Conservation (phyloP, 2,329 filamentous ascomycete species). For the Plenodomus tracheiphilus region DNA sequence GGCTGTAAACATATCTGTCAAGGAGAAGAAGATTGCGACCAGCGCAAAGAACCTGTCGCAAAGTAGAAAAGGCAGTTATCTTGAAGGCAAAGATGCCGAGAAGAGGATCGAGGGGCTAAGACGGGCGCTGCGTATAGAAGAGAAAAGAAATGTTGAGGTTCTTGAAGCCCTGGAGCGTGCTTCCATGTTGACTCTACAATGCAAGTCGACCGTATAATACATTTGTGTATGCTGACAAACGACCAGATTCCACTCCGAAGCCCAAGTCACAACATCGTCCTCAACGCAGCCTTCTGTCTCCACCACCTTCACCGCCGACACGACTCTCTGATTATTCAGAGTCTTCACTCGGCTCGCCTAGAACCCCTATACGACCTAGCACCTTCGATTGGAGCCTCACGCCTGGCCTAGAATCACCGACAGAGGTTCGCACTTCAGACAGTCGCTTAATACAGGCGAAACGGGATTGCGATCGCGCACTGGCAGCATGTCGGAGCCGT, state of each 20-base stretch:
- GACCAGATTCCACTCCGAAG: conserved; percentile 31
- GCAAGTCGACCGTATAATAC: conserved; percentile 17
- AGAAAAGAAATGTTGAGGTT: conserved; percentile 43
- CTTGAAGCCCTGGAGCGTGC: conserved; percentile 42
- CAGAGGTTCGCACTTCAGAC: conserved; percentile 37
- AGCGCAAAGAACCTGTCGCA: conserved; percentile 37
- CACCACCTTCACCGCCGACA: conserved; percentile 39
- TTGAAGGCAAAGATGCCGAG: conserved; percentile 36
- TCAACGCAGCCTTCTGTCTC: conserved; percentile 32
- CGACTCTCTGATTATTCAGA: conserved; percentile 19
- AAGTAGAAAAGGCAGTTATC: conserved; percentile 36
- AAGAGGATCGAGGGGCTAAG: conserved; percentile 39
- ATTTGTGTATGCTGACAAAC: conserved; percentile 5
- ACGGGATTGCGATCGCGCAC: conserved; percentile 42
- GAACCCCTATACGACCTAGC: conserved; percentile 29
- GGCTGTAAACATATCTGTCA: conserved; percentile 45
- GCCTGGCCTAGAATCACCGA: conserved; percentile 15
- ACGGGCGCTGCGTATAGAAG: conserved; percentile 36
- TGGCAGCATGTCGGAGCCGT: conserved; percentile 39
- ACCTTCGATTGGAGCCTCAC: conserved; percentile 25
- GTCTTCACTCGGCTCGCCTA: conserved; percentile 17
- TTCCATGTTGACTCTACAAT: conserved; percentile 43
- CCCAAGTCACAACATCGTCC: conserved; percentile 21
- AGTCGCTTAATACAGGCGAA: conserved; percentile 43
- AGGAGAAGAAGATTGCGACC: conserved; percentile 43